Evolutionary conservation across 495 filamentous ascomycete species (phyloP).

Genomic region (Pyronema domesticum): DNA sequence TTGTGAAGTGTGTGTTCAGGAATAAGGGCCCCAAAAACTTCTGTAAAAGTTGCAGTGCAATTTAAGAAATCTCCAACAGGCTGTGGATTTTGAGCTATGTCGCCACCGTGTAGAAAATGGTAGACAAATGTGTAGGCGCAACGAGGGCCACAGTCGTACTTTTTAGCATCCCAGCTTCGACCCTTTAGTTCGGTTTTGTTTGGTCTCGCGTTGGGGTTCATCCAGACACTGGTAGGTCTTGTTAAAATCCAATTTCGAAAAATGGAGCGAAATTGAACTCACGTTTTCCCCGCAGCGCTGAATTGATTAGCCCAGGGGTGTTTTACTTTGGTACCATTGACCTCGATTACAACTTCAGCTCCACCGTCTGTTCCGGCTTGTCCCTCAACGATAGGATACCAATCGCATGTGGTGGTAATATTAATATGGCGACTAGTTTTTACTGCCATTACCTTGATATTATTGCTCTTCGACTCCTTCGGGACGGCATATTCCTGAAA

Average conservation of each 20-base stretch:
- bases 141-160: not conserved
- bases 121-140: not conserved
- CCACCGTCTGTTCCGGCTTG: not conserved
- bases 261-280: not conserved
- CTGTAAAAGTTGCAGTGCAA: not conserved
- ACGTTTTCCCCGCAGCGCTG: not conserved
- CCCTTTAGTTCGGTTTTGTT: not conserved
- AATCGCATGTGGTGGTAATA: not conserved
- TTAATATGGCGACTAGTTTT: not conserved
- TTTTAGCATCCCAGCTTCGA: not conserved
- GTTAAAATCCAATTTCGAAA: not conserved
- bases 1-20: not conserved
- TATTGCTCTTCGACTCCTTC: not conserved
- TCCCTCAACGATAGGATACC: not conserved
- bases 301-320: not conserved
- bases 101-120: not conserved
- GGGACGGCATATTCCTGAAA: not conserved
- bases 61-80: constrained; percentile 1
- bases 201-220: not conserved
- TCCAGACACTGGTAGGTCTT: not conserved
- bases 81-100: not conserved
- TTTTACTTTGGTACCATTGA: not conserved
- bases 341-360: not conserved
- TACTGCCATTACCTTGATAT: not conserved
- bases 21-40: not conserved